phyloP scores from a whole-genome alignment of 2,329 filamentous ascomycete species.

The Lachnellula occidentalis region DNA sequence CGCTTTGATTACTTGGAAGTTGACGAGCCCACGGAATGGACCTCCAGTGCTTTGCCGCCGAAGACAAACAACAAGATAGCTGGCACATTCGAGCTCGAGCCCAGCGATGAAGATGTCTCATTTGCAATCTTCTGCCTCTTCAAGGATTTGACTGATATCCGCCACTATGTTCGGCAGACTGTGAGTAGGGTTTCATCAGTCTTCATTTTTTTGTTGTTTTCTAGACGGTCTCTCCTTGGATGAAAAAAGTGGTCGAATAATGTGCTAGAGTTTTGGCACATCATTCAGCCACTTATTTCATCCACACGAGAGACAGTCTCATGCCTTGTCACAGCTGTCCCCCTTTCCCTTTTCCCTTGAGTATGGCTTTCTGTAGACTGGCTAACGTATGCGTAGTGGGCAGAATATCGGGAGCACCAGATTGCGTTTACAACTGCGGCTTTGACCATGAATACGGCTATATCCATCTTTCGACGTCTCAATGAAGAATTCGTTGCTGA shows the following conservation, averaged over 20 bases:
- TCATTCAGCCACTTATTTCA: no score
- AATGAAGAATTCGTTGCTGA: neutral
- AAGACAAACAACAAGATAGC: neutral
- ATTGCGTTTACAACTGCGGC: neutral
- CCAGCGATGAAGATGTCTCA: neutral
- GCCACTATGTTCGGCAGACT: constrained; percentile 2
- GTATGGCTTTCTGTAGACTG: neutral
- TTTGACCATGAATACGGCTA: neutral
- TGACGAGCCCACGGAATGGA: neutral
- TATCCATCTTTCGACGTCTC: neutral
- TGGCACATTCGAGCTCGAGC: neutral
- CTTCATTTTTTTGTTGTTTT: no score
- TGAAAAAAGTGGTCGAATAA: no score
- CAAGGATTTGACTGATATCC: constrained; percentile 3
- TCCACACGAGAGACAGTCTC: no score
- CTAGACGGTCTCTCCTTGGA: no score
- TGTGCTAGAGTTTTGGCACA: no score
- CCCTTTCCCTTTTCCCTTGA: no score
- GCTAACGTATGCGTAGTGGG: neutral
- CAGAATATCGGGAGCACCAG: neutral
- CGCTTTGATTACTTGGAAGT: neutral
- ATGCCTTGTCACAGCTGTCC: neutral
- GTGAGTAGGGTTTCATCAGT: neutral
- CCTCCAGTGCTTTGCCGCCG: neutral
- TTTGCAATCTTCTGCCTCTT: constrained; percentile 1